Evolutionary conservation across 1,284 basidiomycete species (phyloP).

Genomic region (Leccinum proliferum): DNA sequence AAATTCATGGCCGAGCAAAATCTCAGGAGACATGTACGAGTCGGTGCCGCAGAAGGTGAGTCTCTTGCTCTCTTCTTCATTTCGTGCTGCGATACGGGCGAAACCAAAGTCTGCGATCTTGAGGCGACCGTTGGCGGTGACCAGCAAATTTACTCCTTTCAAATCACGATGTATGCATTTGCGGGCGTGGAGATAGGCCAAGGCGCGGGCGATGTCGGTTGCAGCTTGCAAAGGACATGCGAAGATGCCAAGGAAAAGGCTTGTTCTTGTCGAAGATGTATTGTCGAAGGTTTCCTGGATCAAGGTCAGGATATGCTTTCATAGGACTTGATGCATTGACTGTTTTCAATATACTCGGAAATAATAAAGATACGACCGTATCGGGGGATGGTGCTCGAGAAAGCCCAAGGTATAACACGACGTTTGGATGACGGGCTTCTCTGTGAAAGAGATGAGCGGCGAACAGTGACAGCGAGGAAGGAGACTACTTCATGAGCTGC

Average conservation of each 20-base stretch:
- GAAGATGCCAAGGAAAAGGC: constrained; percentile 85
- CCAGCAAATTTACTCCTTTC: constrained; percentile 96
- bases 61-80: constrained; percentile 85
- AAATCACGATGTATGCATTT: constrained; percentile 86
- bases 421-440: constrained; percentile 87
- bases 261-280: constrained; percentile 80
- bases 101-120: constrained; percentile 98
- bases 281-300: constrained; percentile 69
- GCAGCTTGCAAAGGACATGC: constrained; percentile 91
- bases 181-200: constrained; percentile 96
- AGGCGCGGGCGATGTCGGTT: constrained; percentile 87
- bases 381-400: constrained; percentile 82
- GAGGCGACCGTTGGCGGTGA: constrained; percentile 88
- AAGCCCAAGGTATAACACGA: constrained; percentile 92
- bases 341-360: constrained; percentile 85
- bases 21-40: constrained; percentile 93
- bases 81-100: constrained; percentile 87
- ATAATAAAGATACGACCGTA: constrained; percentile 79
- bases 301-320: constrained; percentile 5
- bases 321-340: constrained; percentile 23
- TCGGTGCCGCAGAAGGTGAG: constrained; percentile 98
- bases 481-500: constrained; percentile 79
- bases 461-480: neutral
- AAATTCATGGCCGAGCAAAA: constrained; percentile 87
- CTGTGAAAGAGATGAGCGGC: constrained; percentile 28